These are phyloP conservation scores for Coemansia furcata DNA, from an alignment of 192 early-diverging fungal genomes.

Conservation along the genomic window DNA sequence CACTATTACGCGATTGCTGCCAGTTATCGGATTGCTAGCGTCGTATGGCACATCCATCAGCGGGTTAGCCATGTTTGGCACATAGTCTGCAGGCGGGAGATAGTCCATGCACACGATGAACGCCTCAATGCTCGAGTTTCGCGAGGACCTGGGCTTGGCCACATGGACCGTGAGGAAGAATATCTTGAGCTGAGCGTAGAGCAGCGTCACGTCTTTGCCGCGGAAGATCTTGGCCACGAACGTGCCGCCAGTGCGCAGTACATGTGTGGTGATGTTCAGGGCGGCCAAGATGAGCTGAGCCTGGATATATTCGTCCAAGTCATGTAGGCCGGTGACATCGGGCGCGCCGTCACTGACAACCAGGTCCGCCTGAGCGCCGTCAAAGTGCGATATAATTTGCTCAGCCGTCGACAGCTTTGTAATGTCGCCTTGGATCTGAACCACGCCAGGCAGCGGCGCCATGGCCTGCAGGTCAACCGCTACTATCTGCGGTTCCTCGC, in stretches of 20 bases:
- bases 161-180: constrained; percentile 92
- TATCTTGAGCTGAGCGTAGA: constrained; percentile 86
- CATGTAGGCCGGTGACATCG: constrained; percentile 96
- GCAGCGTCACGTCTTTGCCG: constrained; percentile 88
- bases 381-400: constrained; percentile 86
- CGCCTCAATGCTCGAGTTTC: constrained; percentile 91
- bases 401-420: constrained; percentile 92
- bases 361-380: constrained; percentile 83
- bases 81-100: constrained; percentile 77
- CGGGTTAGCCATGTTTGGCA: constrained; percentile 88
- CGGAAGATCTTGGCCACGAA: constrained; percentile 99
- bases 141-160: constrained; percentile 89
- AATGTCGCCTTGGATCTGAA: constrained; percentile 96
- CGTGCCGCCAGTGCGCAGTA: constrained; percentile 83
- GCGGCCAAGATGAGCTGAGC: constrained; percentile 94
- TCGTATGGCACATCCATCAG: constrained; percentile 79
- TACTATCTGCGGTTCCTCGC: constrained; percentile 74
- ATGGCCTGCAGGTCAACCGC: constrained; percentile 96
- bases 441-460: constrained; percentile 92
- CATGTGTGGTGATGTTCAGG: constrained; percentile 95
- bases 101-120: constrained; percentile 94
- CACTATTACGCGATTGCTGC: constrained; percentile 74
- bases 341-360: constrained; percentile 97
- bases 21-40: constrained; percentile 62
- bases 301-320: constrained; percentile 99